Base-by-base conservation (phyloP, 805 yeast species). In the Scheffersomyces coipomensis region DNA sequence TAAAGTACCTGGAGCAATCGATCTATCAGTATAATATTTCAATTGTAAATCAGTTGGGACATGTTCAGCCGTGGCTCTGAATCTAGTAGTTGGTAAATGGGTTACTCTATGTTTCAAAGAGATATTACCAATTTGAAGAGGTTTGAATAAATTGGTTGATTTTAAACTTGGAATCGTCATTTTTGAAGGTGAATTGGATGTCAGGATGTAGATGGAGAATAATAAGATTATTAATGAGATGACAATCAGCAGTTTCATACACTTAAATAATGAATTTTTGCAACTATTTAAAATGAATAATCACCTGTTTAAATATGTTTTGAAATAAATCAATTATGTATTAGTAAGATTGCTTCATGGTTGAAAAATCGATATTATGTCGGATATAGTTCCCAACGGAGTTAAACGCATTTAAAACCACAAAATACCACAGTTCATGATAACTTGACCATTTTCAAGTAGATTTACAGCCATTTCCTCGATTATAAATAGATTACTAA, bases 41-140 rank as follows among this genome's bases (percentile, higher is more conserved):
- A 53, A 43, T 44, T 44, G 43, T 19, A 64, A 43, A 19, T 62
- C 62, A 2, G 63, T 55, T 5, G 72, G 69, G n/a, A 51, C 44
- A 43, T 52, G 49, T 39, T 49, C 42, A 29, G 38, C 33, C 45
- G 39, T 29, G 17, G 55, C 62, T 36, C 64, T 49, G 23, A 40
- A 43, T 43, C 64, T 52, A 4, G 62, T 55, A 21, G 55, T 48
- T 18, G 68, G 68, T 5, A 63, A 55, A 33, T 45, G 49, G 1
- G 49, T 55, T 17, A 60, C 38, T 39, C 55, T 47, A 39, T 62
- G 48, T 9, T 39, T 13, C 16, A 60, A 37, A 8, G 49, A 46
- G 15, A 45, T 23, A 3, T 42, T 33, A n/a, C 75, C 75, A 7
- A 70, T 62, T 29, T 50, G 46, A 22, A 69, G 47, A 1, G 70